Conservation (phyloP, 2,329 filamentous ascomycete species). For the Neonectria punicea region DNA sequence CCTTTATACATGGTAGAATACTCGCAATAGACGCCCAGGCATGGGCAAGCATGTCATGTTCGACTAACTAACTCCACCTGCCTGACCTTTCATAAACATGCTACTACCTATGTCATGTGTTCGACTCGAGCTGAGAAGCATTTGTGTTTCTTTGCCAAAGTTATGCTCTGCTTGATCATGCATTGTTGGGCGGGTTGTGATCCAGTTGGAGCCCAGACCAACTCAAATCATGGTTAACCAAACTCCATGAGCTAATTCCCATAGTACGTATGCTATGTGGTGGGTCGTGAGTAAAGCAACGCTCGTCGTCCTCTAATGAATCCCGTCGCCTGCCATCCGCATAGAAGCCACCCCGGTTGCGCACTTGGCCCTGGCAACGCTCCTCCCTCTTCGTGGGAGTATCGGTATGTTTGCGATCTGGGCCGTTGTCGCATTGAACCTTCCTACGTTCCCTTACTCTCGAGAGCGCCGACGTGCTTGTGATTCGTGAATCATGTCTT, state of each 20-base stretch:
- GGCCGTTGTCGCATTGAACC: neutral
- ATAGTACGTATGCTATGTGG: neutral
- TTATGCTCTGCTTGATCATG: neutral
- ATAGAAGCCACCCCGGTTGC: neutral
- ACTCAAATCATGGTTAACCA: neutral
- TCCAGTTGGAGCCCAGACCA: neutral
- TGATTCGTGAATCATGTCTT: neutral
- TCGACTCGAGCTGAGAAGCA: neutral
- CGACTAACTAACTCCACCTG: neutral
- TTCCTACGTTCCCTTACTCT: neutral
- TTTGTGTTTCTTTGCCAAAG: neutral
- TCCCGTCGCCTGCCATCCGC: neutral
- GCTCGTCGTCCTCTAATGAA: neutral
- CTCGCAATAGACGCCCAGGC: constrained; percentile 17
- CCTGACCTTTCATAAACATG: neutral
- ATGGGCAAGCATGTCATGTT: constrained; percentile 12
- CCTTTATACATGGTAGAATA: constrained; percentile 14
- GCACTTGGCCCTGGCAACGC: neutral
- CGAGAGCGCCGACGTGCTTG: neutral
- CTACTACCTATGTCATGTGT: too few relatives aligned
- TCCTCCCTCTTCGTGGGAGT: neutral
- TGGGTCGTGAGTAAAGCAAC: constrained; percentile 6
- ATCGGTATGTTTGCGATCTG: neutral
- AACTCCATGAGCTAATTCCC: neutral
- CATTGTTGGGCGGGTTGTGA: neutral